Percentiles rank a stretch among this genome's conserved stretches.
Conservation (phyloP, 371 early-diverging fungal species). For the Mucor piriformis region DNA sequence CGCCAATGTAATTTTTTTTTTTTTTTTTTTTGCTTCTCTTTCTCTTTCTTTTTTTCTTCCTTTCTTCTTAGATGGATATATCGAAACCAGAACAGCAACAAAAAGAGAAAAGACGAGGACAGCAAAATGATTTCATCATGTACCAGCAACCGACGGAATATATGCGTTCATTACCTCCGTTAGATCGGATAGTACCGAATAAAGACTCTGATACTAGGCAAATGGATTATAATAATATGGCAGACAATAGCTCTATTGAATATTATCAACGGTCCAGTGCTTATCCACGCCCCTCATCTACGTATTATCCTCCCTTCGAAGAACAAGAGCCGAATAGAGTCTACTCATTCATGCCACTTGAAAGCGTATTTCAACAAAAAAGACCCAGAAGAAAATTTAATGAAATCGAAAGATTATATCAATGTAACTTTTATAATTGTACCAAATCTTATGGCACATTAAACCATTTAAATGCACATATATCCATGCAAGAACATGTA, state of each 20-base stretch:
- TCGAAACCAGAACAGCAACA: not conserved
- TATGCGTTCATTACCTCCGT: not conserved
- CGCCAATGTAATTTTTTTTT: conserved; percentile 5
- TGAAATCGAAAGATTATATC: conserved; percentile 72
- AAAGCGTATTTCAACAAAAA: conserved; percentile 65
- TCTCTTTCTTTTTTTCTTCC: not conserved
- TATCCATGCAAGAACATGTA: conserved; percentile 75
- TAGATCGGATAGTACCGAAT: not conserved
- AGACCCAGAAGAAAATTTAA: conserved; percentile 66
- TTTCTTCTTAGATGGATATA: not conserved
- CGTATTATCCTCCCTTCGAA: not conserved
- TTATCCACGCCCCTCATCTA: not conserved
- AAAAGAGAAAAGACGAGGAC: not conserved
- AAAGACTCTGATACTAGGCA: not conserved
- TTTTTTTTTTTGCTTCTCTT: not conserved
- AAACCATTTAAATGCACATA: conserved; percentile 76
- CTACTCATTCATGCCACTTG: conserved; percentile 68
- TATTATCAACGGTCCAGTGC: conserved; percentile 8
- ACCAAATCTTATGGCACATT: conserved; percentile 74
- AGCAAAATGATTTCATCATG: conserved; percentile 1
- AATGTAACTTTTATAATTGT: conserved; percentile 65
- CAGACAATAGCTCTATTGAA: not conserved
- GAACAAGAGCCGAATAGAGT: conserved; percentile 26
- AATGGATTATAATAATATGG: no score
- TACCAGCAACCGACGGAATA: not conserved